Conservation (phyloP, 495 filamentous ascomycete genomes). For the Penicillium taxi region DNA sequence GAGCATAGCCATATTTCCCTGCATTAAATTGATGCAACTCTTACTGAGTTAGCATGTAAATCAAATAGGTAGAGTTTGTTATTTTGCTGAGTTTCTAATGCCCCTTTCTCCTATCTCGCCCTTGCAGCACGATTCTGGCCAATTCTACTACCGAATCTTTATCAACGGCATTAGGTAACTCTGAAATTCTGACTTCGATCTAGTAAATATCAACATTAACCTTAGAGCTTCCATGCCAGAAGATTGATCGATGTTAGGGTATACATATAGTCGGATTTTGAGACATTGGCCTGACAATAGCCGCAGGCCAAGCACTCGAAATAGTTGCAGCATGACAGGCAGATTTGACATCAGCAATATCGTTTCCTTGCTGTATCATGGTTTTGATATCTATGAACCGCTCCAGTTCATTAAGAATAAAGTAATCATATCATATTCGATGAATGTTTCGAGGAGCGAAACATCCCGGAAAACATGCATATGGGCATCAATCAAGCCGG, state of each 20-base stretch:
- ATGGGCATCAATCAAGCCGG: conserved; percentile 11
- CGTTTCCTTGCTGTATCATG: conserved; percentile 4
- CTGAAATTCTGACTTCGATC: conserved; percentile 10
- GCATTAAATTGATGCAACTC: conserved; percentile 10
- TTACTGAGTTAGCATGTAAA: no score
- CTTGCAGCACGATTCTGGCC: conserved; percentile 5
- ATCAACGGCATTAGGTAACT: conserved; percentile 6
- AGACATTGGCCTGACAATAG: conserved; percentile 8
- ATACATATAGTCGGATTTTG: conserved; percentile 3
- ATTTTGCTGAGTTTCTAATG: background rate
- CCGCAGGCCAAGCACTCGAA: conserved; percentile 8
- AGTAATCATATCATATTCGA: conserved; percentile 7
- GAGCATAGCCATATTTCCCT: conserved; percentile 10
- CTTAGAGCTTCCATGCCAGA: background rate
- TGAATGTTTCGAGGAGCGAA: conserved; percentile 3
- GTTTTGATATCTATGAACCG: conserved; percentile 7
- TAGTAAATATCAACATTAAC: no score
- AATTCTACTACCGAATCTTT: conserved; percentile 5
- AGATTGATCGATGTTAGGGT: background rate
- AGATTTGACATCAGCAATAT: conserved; percentile 11
- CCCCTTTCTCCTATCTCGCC: conserved; percentile 1
- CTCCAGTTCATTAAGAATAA: conserved; percentile 9
- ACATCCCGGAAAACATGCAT: conserved; percentile 9
- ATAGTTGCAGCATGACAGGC: conserved; percentile 7
- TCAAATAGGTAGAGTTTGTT: no score